Base-by-base conservation (phyloP, 352 stramenopile species). In the Phytophthora pini region DNA sequence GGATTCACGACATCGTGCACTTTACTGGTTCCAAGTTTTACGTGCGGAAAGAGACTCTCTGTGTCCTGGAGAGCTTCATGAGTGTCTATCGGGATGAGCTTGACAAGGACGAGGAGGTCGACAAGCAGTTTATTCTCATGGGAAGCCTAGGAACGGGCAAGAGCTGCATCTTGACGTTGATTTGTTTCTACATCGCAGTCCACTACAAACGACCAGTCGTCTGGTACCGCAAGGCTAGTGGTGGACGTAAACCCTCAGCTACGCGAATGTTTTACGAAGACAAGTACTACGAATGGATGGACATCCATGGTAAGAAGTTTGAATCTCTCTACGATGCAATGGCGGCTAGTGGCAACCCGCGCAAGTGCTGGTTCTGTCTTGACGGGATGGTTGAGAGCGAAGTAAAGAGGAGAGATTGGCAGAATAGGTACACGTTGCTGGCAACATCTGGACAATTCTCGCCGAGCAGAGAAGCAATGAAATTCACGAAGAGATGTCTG, bases 131-230 rank as follows among this genome's bases (percentile, higher is more conserved):
- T 1, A 9, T 32, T 32, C 27, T 32, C 5, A 32, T 32, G 27
- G 27, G 27, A 32, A 32, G 27, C 7, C 27, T 4, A 9, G 27
- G 27, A 32, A 32, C 27, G 27, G 27, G 27, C 27, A 32, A 32
- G 27, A 32, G 27, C 7, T 32, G 27, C 27, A 47, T 68, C 2
- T 46, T 68, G 43, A 43, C 36, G 0, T 40, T 68, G 17, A 2
- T 68, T 0, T 68, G 59, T 17, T 61, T 67, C 10, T 61, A 51
- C 50, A 29, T 67, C 3, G 49, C 41, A 7, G 12, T 60, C 5
- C 6, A 38, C 6, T 3, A 43, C 7, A 36, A 61, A 27, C 5
- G 5, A 24, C 41, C 50, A 8, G 59, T 61, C 13, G 12, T 67
- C 13, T 59, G 57, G 50, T 29, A 22, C 13, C 43, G 41, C 7